Conservation (phyloP, 2,329 filamentous ascomycete species). For the Gnomoniopsis smithogilvyi region DNA sequence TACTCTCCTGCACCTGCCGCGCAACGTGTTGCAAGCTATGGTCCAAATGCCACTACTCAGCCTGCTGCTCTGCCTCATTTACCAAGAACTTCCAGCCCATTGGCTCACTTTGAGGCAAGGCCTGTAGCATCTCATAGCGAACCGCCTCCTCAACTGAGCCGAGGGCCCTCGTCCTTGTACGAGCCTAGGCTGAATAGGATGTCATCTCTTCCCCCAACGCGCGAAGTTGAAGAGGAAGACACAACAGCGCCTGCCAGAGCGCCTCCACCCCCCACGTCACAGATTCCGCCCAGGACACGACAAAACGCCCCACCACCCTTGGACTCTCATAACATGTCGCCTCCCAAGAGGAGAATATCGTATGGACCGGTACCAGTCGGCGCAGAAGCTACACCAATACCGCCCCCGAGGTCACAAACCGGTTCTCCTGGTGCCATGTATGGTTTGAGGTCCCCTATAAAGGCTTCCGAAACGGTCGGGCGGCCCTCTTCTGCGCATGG, state of each 20-base stretch:
- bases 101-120: conserved; percentile 58
- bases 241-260: conserved; percentile 23
- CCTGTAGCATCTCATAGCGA: conserved; percentile 35
- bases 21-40: conserved; percentile 41
- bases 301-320: conserved; percentile 48
- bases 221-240: conserved; percentile 60
- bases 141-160: conserved; percentile 40
- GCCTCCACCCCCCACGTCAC: conserved; percentile 23
- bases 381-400: conserved; percentile 32
- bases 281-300: conserved; percentile 28
- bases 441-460: conserved; percentile 31
- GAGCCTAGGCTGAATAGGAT: conserved; percentile 54
- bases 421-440: conserved; percentile 55
- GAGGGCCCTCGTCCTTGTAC: conserved; percentile 48
- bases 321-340: conserved; percentile 44
- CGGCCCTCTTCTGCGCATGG: conserved; percentile 54
- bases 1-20: conserved; percentile 51
- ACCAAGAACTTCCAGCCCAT: conserved; percentile 62
- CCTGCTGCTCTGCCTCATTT: conserved; percentile 53
- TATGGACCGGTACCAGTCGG: conserved; percentile 40
- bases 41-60: conserved; percentile 27
- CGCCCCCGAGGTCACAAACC: conserved; percentile 58
- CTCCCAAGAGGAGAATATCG: conserved; percentile 53
- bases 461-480: conserved; percentile 40
- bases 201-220: conserved; percentile 57